phyloP scores from a whole-genome alignment of 352 stramenopile species.

The Phytophthora podocarpi region DNA sequence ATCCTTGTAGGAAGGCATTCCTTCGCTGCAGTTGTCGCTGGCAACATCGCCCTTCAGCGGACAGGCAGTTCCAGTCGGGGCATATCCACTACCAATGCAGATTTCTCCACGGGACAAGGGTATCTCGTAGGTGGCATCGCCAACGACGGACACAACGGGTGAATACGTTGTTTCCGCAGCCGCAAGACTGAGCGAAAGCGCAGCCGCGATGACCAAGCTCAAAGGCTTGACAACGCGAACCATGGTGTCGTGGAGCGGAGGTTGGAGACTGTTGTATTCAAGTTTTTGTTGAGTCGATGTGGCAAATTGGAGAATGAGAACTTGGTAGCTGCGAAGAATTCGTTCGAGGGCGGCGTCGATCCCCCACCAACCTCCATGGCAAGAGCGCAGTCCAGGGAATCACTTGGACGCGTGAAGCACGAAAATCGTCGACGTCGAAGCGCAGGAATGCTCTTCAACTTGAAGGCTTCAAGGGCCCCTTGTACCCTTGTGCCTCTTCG shows the following conservation, averaged over 20 bases:
- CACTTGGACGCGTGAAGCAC: not conserved
- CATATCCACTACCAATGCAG: slow-evolving; percentile 22
- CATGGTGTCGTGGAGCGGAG: slow-evolving; percentile 16
- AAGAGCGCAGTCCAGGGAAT: slow-evolving; percentile 6
- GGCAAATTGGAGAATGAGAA: slow-evolving; percentile 38
- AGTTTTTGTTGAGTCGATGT: slow-evolving; percentile 29
- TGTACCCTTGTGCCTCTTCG: slow-evolving; percentile 6
- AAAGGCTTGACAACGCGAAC: slow-evolving; percentile 36
- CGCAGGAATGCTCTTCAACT: not conserved
- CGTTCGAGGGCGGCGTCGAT: not conserved
- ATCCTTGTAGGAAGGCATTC: slow-evolving; percentile 46
- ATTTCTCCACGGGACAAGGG: slow-evolving; percentile 15
- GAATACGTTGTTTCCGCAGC: slow-evolving; percentile 23
- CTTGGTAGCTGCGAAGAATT: slow-evolving; percentile 1
- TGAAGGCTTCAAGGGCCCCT: too few species aligned
- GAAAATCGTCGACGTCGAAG: slow-evolving; percentile 11
- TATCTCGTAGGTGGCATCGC: slow-evolving; percentile 48
- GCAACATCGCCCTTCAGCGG: slow-evolving; percentile 37
- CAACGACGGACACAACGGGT: slow-evolving; percentile 41
- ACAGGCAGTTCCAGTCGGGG: slow-evolving; percentile 31
- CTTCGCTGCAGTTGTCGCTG: slow-evolving; percentile 28
- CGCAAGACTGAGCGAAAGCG: slow-evolving; percentile 18
- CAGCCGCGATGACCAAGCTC: slow-evolving; percentile 16
- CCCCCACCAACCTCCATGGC: too few species aligned
- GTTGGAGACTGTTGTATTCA: slow-evolving; percentile 26